These are phyloP conservation scores for Sodiomyces alkalinus DNA, from an alignment of 2,329 filamentous ascomycete genomes.

Conservation along the genomic window DNA sequence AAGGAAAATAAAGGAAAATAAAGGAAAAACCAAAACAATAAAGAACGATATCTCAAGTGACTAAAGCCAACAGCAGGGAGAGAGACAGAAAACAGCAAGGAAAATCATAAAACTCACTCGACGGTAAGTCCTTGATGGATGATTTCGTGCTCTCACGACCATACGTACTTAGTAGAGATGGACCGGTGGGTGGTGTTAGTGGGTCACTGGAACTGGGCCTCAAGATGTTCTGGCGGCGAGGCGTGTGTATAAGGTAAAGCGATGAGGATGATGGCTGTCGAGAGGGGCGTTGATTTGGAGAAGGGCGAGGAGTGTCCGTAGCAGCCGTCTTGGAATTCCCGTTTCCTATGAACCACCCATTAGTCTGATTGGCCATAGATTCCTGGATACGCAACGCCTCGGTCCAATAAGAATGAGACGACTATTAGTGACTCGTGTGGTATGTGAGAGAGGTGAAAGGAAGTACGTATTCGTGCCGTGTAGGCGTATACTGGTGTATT, in stretches of 20 bases:
- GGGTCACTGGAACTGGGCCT: not conserved
- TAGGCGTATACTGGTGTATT: not conserved
- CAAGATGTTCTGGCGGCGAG: constrained; percentile 1
- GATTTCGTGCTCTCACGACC: not conserved
- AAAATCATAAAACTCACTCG: too few species aligned
- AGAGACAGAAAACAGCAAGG: too few species aligned
- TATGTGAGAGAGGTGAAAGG: too few species aligned
- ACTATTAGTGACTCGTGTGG: too few species aligned
- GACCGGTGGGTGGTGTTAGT: not conserved
- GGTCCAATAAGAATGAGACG: constrained; percentile 7
- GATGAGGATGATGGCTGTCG: constrained; percentile 1
- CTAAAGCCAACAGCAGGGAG: too few species aligned
- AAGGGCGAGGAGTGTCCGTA: too few species aligned
- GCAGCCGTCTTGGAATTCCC: not conserved
- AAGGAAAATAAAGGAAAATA: too few species aligned
- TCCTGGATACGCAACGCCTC: constrained; percentile 4
- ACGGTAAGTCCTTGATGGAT: too few species aligned
- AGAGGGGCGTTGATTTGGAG: not conserved
- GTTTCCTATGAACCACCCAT: constrained; percentile 5
- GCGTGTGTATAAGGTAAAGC: constrained; percentile 1
- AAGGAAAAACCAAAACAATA: too few species aligned
- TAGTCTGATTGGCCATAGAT: constrained; percentile 9
- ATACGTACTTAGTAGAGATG: not conserved
- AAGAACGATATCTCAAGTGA: too few species aligned
- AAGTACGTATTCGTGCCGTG: not conserved